phyloP scores from a whole-genome alignment of 2,329 filamentous ascomycete species.

The Aphanoascus verrucosus region DNA sequence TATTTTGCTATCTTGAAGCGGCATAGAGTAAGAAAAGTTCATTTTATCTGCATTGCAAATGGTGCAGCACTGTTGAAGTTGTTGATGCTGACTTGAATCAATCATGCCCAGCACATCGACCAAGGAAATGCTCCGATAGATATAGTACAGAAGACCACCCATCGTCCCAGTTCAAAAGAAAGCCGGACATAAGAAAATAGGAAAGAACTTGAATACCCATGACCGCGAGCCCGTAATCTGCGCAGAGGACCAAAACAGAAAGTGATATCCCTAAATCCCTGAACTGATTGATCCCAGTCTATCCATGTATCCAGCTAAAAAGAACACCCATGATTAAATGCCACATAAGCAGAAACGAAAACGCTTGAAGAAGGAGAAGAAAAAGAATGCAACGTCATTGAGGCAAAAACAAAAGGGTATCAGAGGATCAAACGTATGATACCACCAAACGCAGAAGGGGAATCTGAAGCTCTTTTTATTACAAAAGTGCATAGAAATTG shows the following conservation, averaged over 20 bases:
- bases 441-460: not conserved
- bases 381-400: not conserved
- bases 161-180: not conserved
- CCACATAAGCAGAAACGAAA: not conserved
- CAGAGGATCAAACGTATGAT: not conserved
- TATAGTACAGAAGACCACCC: not conserved
- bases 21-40: not conserved
- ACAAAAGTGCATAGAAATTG: not conserved
- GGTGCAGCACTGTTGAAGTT: not conserved
- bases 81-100: not conserved
- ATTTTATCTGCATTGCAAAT: too few species aligned
- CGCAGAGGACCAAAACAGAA: not conserved
- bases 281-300: conserved; percentile 2
- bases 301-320: not conserved
- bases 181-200: not conserved
- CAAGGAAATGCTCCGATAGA: not conserved
- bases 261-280: not conserved
- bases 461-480: not conserved
- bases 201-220: not conserved
- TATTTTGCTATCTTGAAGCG: not conserved
- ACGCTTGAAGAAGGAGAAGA: not conserved
- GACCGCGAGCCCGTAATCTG: not conserved
- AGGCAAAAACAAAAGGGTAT: conserved; percentile 4
- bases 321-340: not conserved
- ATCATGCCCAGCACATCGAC: not conserved